Evolutionary conservation across 2,329 filamentous ascomycete species (phyloP).

Genomic region (Polytolypa hystricis): DNA sequence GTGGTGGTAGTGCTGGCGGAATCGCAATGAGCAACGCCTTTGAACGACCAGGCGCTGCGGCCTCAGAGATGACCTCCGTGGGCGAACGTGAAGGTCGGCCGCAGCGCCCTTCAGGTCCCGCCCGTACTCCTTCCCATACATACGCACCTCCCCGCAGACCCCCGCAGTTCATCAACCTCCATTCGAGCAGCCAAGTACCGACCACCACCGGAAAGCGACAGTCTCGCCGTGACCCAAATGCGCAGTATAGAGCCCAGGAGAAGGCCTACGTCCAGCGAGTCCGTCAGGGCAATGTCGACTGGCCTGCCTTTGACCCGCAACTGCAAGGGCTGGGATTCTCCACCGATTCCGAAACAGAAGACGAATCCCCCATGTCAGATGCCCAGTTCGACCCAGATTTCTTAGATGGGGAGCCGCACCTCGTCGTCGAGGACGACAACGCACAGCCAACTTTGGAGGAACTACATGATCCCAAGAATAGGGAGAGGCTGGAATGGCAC

Average conservation of each 20-base stretch:
- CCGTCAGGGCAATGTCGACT: conserved; percentile 63
- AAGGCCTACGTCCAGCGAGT: conserved; percentile 90
- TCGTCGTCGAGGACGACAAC: conserved; percentile 86
- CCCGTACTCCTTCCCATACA: conserved; percentile 65
- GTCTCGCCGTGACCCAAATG: conserved; percentile 53
- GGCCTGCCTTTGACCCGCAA: conserved; percentile 58
- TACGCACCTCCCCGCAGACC: conserved; percentile 56
- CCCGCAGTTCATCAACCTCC: conserved; percentile 37
- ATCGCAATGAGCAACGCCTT: conserved; percentile 24
- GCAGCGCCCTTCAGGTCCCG: conserved; percentile 57
- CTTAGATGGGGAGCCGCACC: conserved; percentile 82
- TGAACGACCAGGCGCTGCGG: conserved; percentile 24
- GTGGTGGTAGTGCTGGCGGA: conserved; percentile 32
- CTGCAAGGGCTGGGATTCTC: conserved; percentile 42
- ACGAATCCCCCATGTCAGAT: conserved; percentile 79
- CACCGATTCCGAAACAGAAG: conserved; percentile 76
- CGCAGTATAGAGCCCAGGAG: conserved; percentile 73
- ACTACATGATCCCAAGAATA: conserved; percentile 72
- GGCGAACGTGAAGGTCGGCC: conserved; percentile 35
- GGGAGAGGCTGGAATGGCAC: conserved; percentile 93
- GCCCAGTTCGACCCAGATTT: conserved; percentile 69
- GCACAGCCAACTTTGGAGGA: conserved; percentile 83
- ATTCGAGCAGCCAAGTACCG: conserved; percentile 43
- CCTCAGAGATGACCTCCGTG: conserved; percentile 21
- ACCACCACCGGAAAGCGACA: conserved; percentile 45